Base-by-base conservation (phyloP, 108 stramenopile species). In the Skeletonema menzelii region DNA sequence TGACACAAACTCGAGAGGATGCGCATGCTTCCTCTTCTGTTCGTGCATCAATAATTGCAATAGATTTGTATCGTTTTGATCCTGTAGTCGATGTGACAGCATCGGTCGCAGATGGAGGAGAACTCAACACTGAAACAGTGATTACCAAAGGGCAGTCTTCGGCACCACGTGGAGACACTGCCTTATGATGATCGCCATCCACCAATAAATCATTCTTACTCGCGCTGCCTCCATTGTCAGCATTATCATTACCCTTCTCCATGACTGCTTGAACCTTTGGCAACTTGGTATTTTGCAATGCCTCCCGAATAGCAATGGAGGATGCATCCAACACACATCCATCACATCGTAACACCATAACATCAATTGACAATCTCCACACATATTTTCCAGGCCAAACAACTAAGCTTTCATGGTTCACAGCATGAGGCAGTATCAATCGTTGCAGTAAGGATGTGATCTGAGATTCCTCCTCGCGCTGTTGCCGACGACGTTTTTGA, bases 1-100 rank as follows among this genome's bases (percentile, higher is more conserved):
- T 80, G 19, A 89, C 86, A 69, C 87, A 82, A 0, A 87, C 85
- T 59, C 74, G 73, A 24, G 79, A 46, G 0, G 88, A 76, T 4
- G 90, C 84, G 69, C 90, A 91, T 3, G 70, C 64, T 60, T 91
- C 91, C 70, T 92, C 91, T 49, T 89, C 88, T 20, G 72, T 40
- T 2, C 83, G 77, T 6, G 91, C 86, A 77, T 92, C 91, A 8
- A 89, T 65, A 46, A 92, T 66, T 26, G 84, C 72, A 5, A 89
- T 61, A 27, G 72, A 77, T 11, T 59, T 37, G 31, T 56, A 27
- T 31, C 71, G 46, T 58, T 63, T 65, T 13, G 65, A 65, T 30
- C 22, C 12, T 1, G 62, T 40, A 31, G 6, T 60, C n/a, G 59
- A 60, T 17, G 59, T 34, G 1, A 56, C 28, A 15, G 72, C 72